Base-by-base conservation (phyloP, 2,329 filamentous ascomycete species). In the Pseudopyrenochaeta lycopersici region DNA sequence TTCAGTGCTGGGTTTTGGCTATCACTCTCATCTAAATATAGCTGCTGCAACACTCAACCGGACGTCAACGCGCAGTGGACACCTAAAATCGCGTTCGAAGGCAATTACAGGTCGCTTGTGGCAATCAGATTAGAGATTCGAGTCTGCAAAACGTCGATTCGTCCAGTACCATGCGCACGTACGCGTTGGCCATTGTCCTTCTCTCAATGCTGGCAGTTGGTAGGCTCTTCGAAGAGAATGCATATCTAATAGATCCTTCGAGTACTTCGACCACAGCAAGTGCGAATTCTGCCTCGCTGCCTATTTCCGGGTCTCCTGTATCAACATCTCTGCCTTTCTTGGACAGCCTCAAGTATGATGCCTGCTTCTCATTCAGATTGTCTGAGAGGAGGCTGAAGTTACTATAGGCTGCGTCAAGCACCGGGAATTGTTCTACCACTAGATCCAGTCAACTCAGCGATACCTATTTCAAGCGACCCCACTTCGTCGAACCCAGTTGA, bases 401-500 rank as follows among this genome's bases (percentile, higher is more conserved):
- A 14, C n/a, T 11, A 18, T 23, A 66, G 63, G 33, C 54, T 62
- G 6, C 61, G 57, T 49, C 58, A 62, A 46, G 57, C 29, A 43
- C 49, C 52, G 14, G 56, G 29, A 10, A 10, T 51, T 18, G 54
- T 42, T 17, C 47, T 43, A 36, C 29, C 12, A 33, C 40, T 15
- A 15, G 30, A 35, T 43, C 39, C 45, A 14, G 23, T 41, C 14
- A 35, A 44, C 18, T 7, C 45, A 18, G 46, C 36, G 7, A 11
- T 39, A 10, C 44, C 49, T 9, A n/a, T n/a, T n/a, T n/a, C n/a
- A n/a, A n/a, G n/a, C n/a, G n/a, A n/a, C n/a, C n/a, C n/a, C n/a
- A n/a, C n/a, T n/a, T n/a, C n/a, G n/a, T n/a, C n/a, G n/a, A n/a
- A n/a, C n/a, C n/a, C n/a, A n/a, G n/a, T n/a, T n/a, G n/a, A n/a